Percentiles rank a stretch among this genome's conserved stretches.
These are phyloP conservation scores for Crotalaria pallida DNA, from an alignment of 306 rosid species.

Conservation along the genomic window DNA sequence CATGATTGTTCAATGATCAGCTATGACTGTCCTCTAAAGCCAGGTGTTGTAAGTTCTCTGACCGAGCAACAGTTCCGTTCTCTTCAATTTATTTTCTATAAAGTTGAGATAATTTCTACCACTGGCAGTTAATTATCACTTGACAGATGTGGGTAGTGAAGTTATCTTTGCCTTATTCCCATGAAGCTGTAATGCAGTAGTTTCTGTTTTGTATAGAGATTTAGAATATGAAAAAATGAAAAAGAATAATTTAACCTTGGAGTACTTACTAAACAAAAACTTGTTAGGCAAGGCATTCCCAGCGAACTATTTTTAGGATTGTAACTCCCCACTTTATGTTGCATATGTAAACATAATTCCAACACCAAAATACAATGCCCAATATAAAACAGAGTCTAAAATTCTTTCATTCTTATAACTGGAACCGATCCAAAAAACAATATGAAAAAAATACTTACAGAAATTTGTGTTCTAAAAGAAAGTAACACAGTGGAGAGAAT, in stretches of 20 bases:
- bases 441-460: not conserved
- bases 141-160: not conserved
- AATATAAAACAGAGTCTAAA: not conserved
- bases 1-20: slow-evolving; percentile 77
- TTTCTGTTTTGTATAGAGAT: not conserved
- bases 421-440: not conserved
- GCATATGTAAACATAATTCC: not conserved
- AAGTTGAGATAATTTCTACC: slow-evolving; percentile 7
- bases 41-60: slow-evolving; percentile 86
- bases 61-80: slow-evolving; percentile 12
- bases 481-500: not conserved
- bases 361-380: not conserved
- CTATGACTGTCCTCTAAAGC: slow-evolving; percentile 63
- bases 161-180: not conserved
- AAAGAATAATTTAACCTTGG: not conserved
- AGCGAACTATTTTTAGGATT: not conserved
- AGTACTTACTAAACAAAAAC: not conserved
- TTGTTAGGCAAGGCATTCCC: not conserved
- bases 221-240: not conserved
- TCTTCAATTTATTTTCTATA: slow-evolving; percentile 4
- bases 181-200: not conserved
- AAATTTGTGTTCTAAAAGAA: not conserved
- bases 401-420: not conserved
- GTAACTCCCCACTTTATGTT: not conserved
- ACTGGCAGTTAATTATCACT: not conserved